A percentile compares a stretch with the other conserved stretches of the same genome.
These are phyloP conservation scores for Noccaea caerulescens DNA, from an alignment of 345 rosid genomes.

Conservation along the genomic window DNA sequence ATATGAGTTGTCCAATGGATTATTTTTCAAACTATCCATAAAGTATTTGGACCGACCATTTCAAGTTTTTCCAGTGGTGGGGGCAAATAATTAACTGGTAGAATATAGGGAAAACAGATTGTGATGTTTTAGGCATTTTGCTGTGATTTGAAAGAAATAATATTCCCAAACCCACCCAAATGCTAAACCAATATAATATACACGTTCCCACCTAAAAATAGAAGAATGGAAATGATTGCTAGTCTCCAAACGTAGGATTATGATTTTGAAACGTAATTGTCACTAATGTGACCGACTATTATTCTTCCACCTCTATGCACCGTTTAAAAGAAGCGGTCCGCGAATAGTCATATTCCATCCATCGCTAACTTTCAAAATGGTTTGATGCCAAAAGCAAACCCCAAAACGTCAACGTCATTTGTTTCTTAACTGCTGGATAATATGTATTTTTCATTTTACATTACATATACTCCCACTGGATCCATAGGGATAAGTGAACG, in stretches of 20 bases:
- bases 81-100: constrained; percentile 9
- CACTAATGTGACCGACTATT: neutral
- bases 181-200: neutral
- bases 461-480: neutral
- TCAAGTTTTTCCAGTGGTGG: constrained; percentile 20
- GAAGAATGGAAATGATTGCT: neutral
- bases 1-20: constrained; percentile 28
- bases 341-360: neutral
- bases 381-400: neutral
- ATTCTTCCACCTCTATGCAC: neutral
- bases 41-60: constrained; percentile 40
- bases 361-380: neutral
- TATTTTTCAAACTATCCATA: constrained; percentile 20
- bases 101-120: constrained; percentile 1
- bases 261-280: neutral
- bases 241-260: constrained; percentile 6
- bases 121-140: constrained; percentile 30
- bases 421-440: neutral
- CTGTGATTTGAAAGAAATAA: neutral
- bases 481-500: neutral
- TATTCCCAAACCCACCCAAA: neutral
- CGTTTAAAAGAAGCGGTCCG: neutral
- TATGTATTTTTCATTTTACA: too few relatives aligned
- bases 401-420: neutral
- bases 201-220: constrained; percentile 8